These are phyloP conservation scores for Aotearoamyces nothofagi DNA, from an alignment of 2,329 filamentous ascomycete genomes.

Conservation along the genomic window DNA sequence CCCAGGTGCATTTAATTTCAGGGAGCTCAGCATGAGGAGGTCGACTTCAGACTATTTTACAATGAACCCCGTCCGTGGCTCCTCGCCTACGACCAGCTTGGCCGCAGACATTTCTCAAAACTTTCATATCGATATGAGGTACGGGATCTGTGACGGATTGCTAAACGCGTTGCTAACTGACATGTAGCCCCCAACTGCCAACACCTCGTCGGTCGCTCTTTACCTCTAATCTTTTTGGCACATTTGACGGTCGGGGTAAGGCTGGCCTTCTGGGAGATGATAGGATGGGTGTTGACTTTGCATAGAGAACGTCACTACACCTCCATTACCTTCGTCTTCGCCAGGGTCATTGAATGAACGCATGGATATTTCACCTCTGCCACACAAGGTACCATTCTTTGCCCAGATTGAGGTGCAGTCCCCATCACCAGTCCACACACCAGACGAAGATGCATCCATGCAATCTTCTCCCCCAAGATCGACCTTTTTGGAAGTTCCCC, in stretches of 20 bases:
- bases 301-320: slow-evolving; percentile 64
- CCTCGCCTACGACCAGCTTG: slow-evolving; percentile 80
- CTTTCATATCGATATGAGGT: slow-evolving; percentile 94
- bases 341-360: slow-evolving; percentile 56
- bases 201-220: slow-evolving; percentile 79
- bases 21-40: slow-evolving; percentile 57
- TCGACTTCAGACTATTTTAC: slow-evolving; percentile 68
- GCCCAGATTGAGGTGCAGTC: slow-evolving; percentile 53
- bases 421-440: slow-evolving; percentile 44
- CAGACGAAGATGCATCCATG: slow-evolving; percentile 30
- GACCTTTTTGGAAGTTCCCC: slow-evolving; percentile 31
- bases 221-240: slow-evolving; percentile 52
- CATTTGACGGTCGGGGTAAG: slow-evolving; percentile 44
- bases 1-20: slow-evolving; percentile 59
- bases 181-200: slow-evolving; percentile 57
- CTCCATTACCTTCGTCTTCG: slow-evolving; percentile 72
- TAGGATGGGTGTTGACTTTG: slow-evolving; percentile 18
- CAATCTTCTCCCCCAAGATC: slow-evolving; percentile 40
- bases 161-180: slow-evolving; percentile 5
- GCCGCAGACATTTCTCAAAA: slow-evolving; percentile 94
- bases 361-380: slow-evolving; percentile 90
- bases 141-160: slow-evolving; percentile 16
- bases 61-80: slow-evolving; percentile 61
- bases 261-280: slow-evolving; percentile 16
- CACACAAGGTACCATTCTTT: slow-evolving; percentile 65